Evolutionary conservation across 2,329 filamentous ascomycete species (phyloP), one percentile per base, ranked within the genome.

Genomic region (Pseudopithomyces maydicus): DNA sequence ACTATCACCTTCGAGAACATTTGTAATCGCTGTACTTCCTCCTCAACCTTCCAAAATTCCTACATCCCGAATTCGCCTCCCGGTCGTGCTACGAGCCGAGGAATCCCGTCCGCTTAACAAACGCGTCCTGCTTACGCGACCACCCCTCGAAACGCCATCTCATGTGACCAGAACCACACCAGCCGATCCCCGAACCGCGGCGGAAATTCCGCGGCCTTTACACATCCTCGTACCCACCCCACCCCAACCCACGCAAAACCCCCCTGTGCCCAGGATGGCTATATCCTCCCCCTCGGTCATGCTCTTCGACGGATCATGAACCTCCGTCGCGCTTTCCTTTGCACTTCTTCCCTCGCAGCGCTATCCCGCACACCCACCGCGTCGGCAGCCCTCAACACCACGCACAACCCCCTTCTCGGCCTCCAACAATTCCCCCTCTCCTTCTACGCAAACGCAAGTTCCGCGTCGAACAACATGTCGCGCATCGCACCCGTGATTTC

Each of bases 401-500:
- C 69, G 1, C 61, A 59, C 54, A 72, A 70, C 22, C 71, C 68
- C 8, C 60, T 70, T 3, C 54, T 56, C 23, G 52, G 56, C 26
- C 57, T 73, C 43, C 70, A 73, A 38, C 66, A 73, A 41, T 66
- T 67, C n/a, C 62, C 62, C 10, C 54, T 68, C 3, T 66, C 64
- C 0, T 70, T 63, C 1, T 68, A 64, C 48, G 54, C 56, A 45
- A 67, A 19, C 36, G n/a, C 50, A 19, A 36, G 14, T 6, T 11
- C 8, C 7, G n/a, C n/a, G n/a, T 23, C 39, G 33, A 36, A 50
- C 20, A 63, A 70, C 50, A 74, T 73, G 71, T 63, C 72, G 15
- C 71, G 69, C 17, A 68, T 72, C 48, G 76, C 76, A 1, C 74
- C 75, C 11, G 76, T 78, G 7, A 67, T 78, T 20, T 68, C 69